A percentile compares a stretch with the other conserved stretches of the same genome.
Conservation (phyloP, 768 basidiomycete species). For the Heimioporus sp. region DNA sequence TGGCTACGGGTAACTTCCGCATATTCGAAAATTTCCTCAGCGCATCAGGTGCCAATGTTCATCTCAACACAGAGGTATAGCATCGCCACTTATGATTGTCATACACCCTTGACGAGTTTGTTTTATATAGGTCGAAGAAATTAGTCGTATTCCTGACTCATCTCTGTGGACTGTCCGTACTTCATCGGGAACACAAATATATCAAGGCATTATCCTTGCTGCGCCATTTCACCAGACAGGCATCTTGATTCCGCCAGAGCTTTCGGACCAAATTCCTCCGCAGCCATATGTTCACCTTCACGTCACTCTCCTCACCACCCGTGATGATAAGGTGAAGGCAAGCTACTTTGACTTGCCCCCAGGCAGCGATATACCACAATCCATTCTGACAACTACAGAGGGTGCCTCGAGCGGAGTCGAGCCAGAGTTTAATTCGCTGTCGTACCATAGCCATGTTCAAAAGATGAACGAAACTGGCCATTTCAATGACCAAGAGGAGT, state of each 20-base stretch:
- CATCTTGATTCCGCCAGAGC: constrained; percentile 49
- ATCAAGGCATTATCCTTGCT: constrained; percentile 80
- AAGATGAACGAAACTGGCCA: constrained; percentile 24
- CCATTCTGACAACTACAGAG: constrained; percentile 71
- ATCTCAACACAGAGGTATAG: constrained; percentile 65
- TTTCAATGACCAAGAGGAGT: constrained; percentile 38
- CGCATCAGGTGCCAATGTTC: constrained; percentile 63
- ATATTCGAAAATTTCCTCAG: constrained; percentile 83
- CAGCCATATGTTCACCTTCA: constrained; percentile 84
- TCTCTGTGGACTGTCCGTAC: constrained; percentile 55
- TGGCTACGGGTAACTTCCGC: constrained; percentile 79
- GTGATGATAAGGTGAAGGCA: constrained; percentile 55
- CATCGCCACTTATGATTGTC: background rate
- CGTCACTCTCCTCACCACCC: constrained; percentile 87
- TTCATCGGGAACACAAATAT: constrained; percentile 45
- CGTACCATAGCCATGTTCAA: constrained; percentile 65
- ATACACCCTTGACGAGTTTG: background rate
- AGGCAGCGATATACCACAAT: constrained; percentile 48
- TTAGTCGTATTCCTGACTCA: constrained; percentile 44
- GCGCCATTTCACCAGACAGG: constrained; percentile 76
- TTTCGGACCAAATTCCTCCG: constrained; percentile 54
- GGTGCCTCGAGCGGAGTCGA: constrained; percentile 53
- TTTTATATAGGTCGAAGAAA: constrained; percentile 47
- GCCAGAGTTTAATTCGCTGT: constrained; percentile 85
- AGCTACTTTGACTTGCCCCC: constrained; percentile 64